phyloP scores from a whole-genome alignment of 768 basidiomycete species.

The Pisolithus albus region DNA sequence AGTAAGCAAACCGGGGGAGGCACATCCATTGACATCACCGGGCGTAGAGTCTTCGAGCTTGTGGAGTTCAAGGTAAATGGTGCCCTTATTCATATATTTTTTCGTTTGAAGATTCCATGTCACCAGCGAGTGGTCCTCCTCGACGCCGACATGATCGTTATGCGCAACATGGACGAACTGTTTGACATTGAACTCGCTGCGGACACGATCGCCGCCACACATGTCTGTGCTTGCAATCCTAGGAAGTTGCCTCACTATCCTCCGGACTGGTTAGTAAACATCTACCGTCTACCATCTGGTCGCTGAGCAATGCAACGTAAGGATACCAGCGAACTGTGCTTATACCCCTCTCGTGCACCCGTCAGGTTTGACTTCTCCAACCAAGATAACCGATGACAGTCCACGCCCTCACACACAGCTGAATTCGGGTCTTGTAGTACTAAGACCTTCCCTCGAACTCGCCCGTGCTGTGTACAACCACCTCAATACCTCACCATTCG shows the following conservation, averaged over 20 bases:
- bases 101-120: not conserved
- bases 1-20: not conserved
- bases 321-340: slow-evolving; percentile 91
- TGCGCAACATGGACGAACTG: slow-evolving; percentile 77
- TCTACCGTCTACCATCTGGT: not conserved
- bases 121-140: slow-evolving; percentile 68
- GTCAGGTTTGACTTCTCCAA: slow-evolving; percentile 41
- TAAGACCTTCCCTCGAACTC: slow-evolving; percentile 62
- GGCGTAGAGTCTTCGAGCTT: slow-evolving; percentile 54
- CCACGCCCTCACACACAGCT: slow-evolving; percentile 78
- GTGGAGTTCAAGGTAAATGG: slow-evolving; percentile 55
- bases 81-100: not conserved
- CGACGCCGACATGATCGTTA: slow-evolving; percentile 85
- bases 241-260: slow-evolving; percentile 81
- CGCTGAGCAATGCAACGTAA: slow-evolving; percentile 25
- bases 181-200: slow-evolving; percentile 44
- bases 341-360: slow-evolving; percentile 51
- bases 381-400: slow-evolving; percentile 32
- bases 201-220: slow-evolving; percentile 80
- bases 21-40: slow-evolving; percentile 16
- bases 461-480: slow-evolving; percentile 43
- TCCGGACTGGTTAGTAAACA: slow-evolving; percentile 58
- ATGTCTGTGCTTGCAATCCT: slow-evolving; percentile 95
- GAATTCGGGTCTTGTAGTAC: slow-evolving; percentile 85
- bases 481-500: slow-evolving; percentile 41